Conservation (phyloP, 2,329 filamentous ascomycete genomes). For the Fusarium musae region DNA sequence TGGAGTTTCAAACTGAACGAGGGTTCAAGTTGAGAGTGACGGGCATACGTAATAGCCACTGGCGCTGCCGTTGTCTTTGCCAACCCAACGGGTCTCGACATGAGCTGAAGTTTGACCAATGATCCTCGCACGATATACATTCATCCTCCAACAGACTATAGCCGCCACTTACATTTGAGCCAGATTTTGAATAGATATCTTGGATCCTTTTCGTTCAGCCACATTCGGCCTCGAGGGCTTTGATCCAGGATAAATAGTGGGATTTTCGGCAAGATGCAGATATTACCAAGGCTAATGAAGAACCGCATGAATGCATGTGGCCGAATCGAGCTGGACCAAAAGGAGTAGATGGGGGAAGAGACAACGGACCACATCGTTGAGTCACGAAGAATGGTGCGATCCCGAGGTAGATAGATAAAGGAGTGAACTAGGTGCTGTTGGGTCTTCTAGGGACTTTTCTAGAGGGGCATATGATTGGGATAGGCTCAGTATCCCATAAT, state of each 20-base stretch:
- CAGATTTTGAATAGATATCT: neutral
- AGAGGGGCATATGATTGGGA: no score
- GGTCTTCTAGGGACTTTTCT: neutral
- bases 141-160: neutral
- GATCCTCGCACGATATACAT: constrained; percentile 1
- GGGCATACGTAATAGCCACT: neutral
- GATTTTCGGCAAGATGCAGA: constrained; percentile 31
- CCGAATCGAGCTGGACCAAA: constrained; percentile 9
- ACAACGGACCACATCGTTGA: neutral
- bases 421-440: neutral
- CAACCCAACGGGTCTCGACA: neutral
- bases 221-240: neutral
- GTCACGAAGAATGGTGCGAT: neutral
- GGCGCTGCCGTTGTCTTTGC: neutral
- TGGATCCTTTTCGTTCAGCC: neutral
- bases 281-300: constrained; percentile 13
- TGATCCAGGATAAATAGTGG: constrained; percentile 1
- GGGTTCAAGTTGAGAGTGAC: neutral
- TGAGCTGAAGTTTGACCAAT: neutral
- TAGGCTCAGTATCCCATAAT: neutral
- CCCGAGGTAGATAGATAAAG: neutral
- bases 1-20: neutral
- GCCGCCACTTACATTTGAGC: neutral
- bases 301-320: constrained; percentile 25
- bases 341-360: constrained; percentile 28